phyloP scores from a whole-genome alignment of 2,329 filamentous ascomycete species.

The Trichoderma afroharzianum region DNA sequence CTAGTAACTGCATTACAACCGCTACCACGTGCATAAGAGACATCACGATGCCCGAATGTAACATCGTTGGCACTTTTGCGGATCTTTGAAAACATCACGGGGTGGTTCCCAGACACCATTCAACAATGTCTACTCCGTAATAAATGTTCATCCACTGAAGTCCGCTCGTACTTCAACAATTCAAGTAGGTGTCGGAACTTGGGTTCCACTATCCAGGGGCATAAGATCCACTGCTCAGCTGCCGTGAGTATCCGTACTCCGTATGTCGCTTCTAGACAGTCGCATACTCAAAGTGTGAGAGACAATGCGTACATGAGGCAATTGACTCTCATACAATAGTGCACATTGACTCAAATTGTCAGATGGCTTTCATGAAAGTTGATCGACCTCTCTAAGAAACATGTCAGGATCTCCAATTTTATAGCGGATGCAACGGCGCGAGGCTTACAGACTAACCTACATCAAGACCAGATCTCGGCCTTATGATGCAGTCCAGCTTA shows the following conservation, averaged over 20 bases:
- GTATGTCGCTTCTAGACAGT: not conserved
- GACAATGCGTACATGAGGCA: not conserved
- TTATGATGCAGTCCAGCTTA: not conserved
- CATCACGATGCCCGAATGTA: not conserved
- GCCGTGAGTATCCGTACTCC: not conserved
- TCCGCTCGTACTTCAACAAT: not conserved
- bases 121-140: not conserved
- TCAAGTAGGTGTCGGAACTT: not conserved
- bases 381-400: not conserved
- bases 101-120: not conserved
- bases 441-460: not conserved
- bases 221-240: not conserved
- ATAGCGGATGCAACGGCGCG: not conserved
- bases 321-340: not conserved
- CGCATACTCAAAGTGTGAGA: not conserved
- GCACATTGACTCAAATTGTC: not conserved
- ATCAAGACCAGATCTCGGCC: not conserved
- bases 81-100: not conserved
- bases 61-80: not conserved
- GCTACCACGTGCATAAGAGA: not conserved
- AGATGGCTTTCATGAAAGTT: not conserved
- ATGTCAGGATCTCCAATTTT: not conserved
- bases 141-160: not conserved
- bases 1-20: not conserved
- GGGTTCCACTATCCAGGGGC: not conserved